phyloP scores from a whole-genome alignment of 2,329 filamentous ascomycete species.

The Ophiocordyceps polyrhachis-furcata region DNA sequence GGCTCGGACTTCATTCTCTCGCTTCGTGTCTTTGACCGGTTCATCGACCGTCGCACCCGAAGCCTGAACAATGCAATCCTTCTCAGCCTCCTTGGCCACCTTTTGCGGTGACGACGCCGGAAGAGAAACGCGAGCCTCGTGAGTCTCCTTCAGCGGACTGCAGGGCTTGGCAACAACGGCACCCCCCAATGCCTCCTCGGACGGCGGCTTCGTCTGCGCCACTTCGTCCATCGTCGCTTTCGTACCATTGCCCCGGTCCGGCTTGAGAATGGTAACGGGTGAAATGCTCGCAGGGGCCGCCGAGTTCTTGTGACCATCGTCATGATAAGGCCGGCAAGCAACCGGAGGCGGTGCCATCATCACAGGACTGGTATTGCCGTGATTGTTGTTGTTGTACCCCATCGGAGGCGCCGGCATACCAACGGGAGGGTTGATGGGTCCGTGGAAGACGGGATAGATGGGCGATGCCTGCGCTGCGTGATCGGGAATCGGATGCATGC shows the following conservation, averaged over 20 bases:
- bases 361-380: not conserved
- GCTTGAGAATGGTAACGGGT: not conserved
- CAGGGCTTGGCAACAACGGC: not conserved
- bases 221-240: constrained; percentile 1
- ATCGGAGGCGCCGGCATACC: not conserved
- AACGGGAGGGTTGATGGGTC: not conserved
- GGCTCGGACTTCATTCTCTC: too few species aligned
- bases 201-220: constrained; percentile 11
- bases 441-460: not conserved
- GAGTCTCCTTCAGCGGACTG: constrained; percentile 1
- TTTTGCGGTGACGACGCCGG: constrained; percentile 1
- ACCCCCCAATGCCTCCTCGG: constrained; percentile 9
- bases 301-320: not conserved
- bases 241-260: not conserved
- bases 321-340: not conserved
- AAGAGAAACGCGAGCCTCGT: constrained; percentile 7
- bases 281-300: not conserved
- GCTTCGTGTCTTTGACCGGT: not conserved
- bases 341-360: not conserved
- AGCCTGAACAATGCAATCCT: not conserved
- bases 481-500: not conserved
- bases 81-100: not conserved
- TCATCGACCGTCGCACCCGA: not conserved
- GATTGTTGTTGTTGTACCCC: not conserved
- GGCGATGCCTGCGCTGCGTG: not conserved